phyloP scores from a whole-genome alignment of 805 yeast genomes.

The Teunomyces tritomae region DNA sequence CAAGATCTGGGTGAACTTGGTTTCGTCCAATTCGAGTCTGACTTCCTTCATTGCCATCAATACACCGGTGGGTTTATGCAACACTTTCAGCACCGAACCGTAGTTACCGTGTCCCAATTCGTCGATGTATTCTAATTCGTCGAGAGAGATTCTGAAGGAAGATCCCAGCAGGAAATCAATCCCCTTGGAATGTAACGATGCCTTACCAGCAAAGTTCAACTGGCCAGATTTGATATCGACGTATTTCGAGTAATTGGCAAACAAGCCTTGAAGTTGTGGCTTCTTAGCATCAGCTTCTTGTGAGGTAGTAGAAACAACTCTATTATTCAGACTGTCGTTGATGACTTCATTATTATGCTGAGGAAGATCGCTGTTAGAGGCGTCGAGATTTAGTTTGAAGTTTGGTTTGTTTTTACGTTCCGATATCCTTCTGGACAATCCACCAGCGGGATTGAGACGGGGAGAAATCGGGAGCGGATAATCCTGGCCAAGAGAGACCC shows the following conservation, averaged over 20 bases:
- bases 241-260: constrained; percentile 82
- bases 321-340: neutral
- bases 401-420: constrained; percentile 41
- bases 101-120: constrained; percentile 96
- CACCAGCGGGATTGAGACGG: constrained; percentile 27
- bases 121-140: constrained; percentile 76
- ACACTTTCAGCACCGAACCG: constrained; percentile 90
- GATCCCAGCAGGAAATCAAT: constrained; percentile 88
- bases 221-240: constrained; percentile 91
- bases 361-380: constrained; percentile 11
- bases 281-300: constrained; percentile 13
- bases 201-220: constrained; percentile 88
- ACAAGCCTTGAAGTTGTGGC: constrained; percentile 54
- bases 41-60: constrained; percentile 98
- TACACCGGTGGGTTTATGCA: constrained; percentile 89
- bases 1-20: constrained; percentile 88
- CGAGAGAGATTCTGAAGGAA: constrained; percentile 79
- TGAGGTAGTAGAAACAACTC: neutral
- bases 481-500: constrained; percentile 1
- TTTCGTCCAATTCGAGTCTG: constrained; percentile 85
- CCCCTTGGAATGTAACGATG: constrained; percentile 88
- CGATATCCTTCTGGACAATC: constrained; percentile 34
- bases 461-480: constrained; percentile 6
- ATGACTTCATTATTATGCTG: constrained; percentile 3
- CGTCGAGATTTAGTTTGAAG: constrained; percentile 33